Percentiles rank a stretch among this genome's conserved stretches.
phyloP scores from a whole-genome alignment of 2,329 filamentous ascomycete genomes.

The Fusarium brachygibbosum region DNA sequence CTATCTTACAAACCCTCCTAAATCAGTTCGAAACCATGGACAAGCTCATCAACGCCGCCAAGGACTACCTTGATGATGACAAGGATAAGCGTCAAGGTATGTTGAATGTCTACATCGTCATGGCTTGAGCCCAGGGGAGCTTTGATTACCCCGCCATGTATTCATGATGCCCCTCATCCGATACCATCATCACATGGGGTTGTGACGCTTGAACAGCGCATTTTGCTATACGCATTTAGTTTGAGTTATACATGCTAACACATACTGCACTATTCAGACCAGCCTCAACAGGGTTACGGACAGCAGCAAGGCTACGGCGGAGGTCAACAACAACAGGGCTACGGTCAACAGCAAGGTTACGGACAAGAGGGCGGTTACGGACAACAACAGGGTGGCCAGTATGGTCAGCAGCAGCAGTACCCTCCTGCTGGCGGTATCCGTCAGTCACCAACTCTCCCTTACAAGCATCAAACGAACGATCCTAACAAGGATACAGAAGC shows the following conservation, averaged over 20 bases:
- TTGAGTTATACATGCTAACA: slow-evolving; percentile 13
- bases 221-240: not conserved
- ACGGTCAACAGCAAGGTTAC: slow-evolving; percentile 25
- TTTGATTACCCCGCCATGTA: slow-evolving; percentile 44
- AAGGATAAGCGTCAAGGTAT: slow-evolving; percentile 49
- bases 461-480: not conserved
- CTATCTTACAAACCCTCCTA: not conserved
- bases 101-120: slow-evolving; percentile 4
- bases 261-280: slow-evolving; percentile 7
- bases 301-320: slow-evolving; percentile 26
- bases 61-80: slow-evolving; percentile 54
- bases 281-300: slow-evolving; percentile 27
- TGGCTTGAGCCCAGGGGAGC: not conserved
- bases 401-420: slow-evolving; percentile 42
- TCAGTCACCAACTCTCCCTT: slow-evolving; percentile 37
- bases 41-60: slow-evolving; percentile 55
- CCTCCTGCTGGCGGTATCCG: slow-evolving; percentile 47
- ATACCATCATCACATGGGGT: not conserved
- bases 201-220: not conserved
- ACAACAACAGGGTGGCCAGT: slow-evolving; percentile 24
- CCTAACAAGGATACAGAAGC: slow-evolving; percentile 51
- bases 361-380: slow-evolving; percentile 23
- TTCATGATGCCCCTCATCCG: slow-evolving; percentile 36
- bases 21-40: slow-evolving; percentile 52
- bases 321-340: slow-evolving; percentile 30